Base-by-base conservation (phyloP, 2,329 filamentous ascomycete species). In the Scytalidium sp. region DNA sequence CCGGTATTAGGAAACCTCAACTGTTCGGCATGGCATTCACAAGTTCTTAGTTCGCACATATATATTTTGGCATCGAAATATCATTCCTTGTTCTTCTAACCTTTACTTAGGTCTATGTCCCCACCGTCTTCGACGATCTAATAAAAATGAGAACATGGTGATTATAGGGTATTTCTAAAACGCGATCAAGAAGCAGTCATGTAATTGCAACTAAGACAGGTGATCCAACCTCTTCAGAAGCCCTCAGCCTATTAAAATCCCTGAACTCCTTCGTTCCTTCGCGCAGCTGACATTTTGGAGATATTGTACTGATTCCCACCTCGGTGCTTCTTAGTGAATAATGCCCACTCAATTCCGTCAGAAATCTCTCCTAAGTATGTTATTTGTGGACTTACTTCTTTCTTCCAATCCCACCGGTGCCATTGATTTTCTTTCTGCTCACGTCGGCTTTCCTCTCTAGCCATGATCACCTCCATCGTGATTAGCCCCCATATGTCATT, bases 401-500 rank as follows among this genome's bases (percentile, higher is more conserved):
- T 41, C 40, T 41, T 41, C 40, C 40, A 41, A 41, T 41, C 40
- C 40, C 40, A 41, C 17, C 40, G n/a, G 40, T 41, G n/a, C 40
- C 40, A 41, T 21, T 41, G 40, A 41, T 29, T 29, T 29, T 29
- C 25, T 29, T 29, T 29, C 25, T 29, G 25, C 13, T 29, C 25
- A 7, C 25, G 25, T 29, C 25, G 25, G 8, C 13, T 29, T 29
- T 29, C 25, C 25, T 29, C 25, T 29, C 25, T 29, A 29, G 25
- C 25, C 25, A 29, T 29, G 13, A 29, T 29, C 8, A 29, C 13
- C 25, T 29, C 25, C 13, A 29, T 13, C 25, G 25, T 29, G 7
- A 29, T 29, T 29, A 29, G 13, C 8, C 25, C 25, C 25, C 40
- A 21, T 21, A 41, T 8, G n/a, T 41, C 40, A 41, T 41, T 41